These are phyloP conservation scores for Boletus coccyginus DNA, from an alignment of 768 basidiomycete genomes.

Conservation along the genomic window DNA sequence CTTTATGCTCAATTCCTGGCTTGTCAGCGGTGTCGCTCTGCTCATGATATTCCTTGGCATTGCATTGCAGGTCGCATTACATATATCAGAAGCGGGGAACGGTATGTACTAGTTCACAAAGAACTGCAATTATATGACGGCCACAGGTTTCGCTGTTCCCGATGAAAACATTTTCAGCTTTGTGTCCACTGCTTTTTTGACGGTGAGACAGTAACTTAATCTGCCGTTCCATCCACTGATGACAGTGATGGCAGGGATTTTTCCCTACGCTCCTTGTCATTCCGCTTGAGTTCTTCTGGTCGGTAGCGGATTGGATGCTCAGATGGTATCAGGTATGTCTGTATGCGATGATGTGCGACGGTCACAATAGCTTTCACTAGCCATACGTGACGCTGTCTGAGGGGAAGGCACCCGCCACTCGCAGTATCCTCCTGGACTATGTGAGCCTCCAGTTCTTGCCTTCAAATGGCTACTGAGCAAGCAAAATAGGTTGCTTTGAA, in stretches of 20 bases:
- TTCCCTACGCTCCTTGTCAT: conserved; percentile 52
- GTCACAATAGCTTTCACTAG: conserved; percentile 33
- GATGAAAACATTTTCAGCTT: conserved; percentile 46
- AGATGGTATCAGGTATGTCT: conserved; percentile 54
- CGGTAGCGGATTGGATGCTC: conserved; percentile 51
- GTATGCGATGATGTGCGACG: neutral
- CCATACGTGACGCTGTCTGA: conserved; percentile 58
- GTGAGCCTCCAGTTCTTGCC: conserved; percentile 33
- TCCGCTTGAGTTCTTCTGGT: conserved; percentile 50
- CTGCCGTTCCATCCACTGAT: neutral
- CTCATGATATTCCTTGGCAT: conserved; percentile 38
- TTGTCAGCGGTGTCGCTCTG: conserved; percentile 39
- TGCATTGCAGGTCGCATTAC: conserved; percentile 8
- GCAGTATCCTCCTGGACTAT: conserved; percentile 66
- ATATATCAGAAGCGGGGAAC: conserved; percentile 15
- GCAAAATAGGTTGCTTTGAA: conserved; percentile 40
- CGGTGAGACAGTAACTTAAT: conserved; percentile 30
- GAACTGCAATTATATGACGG: neutral
- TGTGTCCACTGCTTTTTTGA: conserved; percentile 44
- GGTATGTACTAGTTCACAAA: conserved; percentile 9
- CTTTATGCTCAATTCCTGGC: conserved; percentile 34
- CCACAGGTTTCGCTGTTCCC: conserved; percentile 53
- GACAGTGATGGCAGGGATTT: conserved; percentile 44
- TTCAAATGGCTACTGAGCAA: conserved; percentile 1
- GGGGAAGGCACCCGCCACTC: conserved; percentile 52